Conservation (phyloP, 805 yeast species). For the Diddensiella transvaalensis region DNA sequence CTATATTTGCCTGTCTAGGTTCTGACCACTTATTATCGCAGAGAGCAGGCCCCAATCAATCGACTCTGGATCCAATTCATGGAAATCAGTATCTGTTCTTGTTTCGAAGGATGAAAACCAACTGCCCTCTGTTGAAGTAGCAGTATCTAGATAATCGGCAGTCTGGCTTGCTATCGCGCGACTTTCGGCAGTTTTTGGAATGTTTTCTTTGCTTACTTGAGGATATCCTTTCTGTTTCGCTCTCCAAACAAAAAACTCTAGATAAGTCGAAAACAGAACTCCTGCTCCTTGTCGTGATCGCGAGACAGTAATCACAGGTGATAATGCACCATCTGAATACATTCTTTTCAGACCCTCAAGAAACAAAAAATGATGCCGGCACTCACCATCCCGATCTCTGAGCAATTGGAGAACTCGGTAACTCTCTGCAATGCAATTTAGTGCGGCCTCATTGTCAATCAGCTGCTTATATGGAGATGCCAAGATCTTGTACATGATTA, state of each 20-base stretch:
- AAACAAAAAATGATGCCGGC: not conserved
- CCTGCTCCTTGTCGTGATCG: slow-evolving; percentile 13
- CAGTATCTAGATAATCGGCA: too few relatives aligned
- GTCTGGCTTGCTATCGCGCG: too few relatives aligned
- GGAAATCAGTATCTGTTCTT: not conserved
- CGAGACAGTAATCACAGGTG: slow-evolving; percentile 4
- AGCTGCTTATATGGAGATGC: slow-evolving; percentile 7
- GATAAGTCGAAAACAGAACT: slow-evolving; percentile 4
- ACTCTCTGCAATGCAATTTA: slow-evolving; percentile 13
- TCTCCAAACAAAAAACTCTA: slow-evolving; percentile 4
- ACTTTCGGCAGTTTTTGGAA: too few relatives aligned
- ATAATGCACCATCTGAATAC: slow-evolving; percentile 6
- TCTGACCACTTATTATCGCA: not conserved
- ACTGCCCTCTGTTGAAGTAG: too few relatives aligned
- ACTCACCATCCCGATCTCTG: slow-evolving; percentile 1
- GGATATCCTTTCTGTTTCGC: not conserved
- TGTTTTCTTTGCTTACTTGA: not conserved
- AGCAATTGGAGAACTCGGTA: slow-evolving; percentile 3
- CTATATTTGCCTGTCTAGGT: not conserved
- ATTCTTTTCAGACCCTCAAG: slow-evolving; percentile 8
- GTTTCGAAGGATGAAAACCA: too few relatives aligned
- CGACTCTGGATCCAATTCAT: not conserved
- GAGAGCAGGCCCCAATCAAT: not conserved
- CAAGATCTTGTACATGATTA: slow-evolving; percentile 14
- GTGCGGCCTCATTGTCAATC: slow-evolving; percentile 10